Percentiles rank a stretch among this genome's conserved stretches.
Evolutionary conservation across 441 rosid species (phyloP).

Genomic region (Brassica balearica): DNA sequence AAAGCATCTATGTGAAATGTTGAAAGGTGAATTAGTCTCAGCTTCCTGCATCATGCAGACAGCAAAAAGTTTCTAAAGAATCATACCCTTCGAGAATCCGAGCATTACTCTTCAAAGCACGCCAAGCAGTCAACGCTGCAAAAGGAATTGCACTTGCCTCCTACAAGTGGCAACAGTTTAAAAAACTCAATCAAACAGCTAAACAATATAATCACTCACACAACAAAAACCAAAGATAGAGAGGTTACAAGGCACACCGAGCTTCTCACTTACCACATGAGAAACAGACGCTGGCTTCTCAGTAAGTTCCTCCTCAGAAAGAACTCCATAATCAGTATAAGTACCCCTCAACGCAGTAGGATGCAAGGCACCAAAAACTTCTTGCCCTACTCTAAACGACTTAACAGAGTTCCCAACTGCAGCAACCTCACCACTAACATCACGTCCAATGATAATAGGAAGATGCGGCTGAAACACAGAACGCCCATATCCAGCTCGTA

Average conservation of each 20-base stretch:
- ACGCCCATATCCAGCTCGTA: slow-evolving; percentile 6
- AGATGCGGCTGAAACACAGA: slow-evolving; percentile 4
- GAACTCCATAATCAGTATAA: not conserved
- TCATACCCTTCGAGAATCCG: slow-evolving; percentile 87
- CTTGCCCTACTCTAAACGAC: slow-evolving; percentile 2
- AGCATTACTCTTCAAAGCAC: slow-evolving; percentile 87
- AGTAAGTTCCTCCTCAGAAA: not conserved
- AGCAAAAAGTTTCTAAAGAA: not conserved
- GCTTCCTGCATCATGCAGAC: not conserved
- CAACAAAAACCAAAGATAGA: not conserved
- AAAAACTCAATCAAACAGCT: not conserved
- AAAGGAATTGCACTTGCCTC: slow-evolving; percentile 96
- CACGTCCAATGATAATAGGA: not conserved
- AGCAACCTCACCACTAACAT: slow-evolving; percentile 7
- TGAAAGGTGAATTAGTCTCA: slow-evolving; percentile 4
- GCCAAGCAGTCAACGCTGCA: slow-evolving; percentile 97
- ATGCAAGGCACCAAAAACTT: slow-evolving; percentile 7
- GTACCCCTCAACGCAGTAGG: slow-evolving; percentile 5
- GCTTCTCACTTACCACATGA: not conserved
- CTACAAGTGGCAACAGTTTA: slow-evolving; percentile 47
- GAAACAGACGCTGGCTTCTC: not conserved
- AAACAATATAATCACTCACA: not conserved
- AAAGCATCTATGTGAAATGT: not conserved
- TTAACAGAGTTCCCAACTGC: not conserved
- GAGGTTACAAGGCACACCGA: not conserved